Percentiles rank a stretch among this genome's conserved stretches.
These are phyloP conservation scores for Hortiboletus rubellus DNA, from an alignment of 1,284 basidiomycete species.

Conservation along the genomic window DNA sequence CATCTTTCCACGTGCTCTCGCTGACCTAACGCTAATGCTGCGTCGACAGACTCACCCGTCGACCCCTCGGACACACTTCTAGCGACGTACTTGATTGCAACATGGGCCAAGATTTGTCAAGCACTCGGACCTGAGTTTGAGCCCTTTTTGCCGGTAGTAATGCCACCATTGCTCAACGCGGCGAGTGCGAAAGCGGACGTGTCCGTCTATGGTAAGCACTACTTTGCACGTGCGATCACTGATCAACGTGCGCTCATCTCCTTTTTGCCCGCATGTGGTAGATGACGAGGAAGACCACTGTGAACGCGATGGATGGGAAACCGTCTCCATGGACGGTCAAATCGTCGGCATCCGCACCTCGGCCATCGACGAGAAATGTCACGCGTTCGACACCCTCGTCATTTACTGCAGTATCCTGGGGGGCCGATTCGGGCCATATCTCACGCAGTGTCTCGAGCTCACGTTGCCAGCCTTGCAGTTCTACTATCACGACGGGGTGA, in stretches of 20 bases:
- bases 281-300: conserved; percentile 57
- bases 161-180: conserved; percentile 73
- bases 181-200: conserved; percentile 81
- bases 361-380: conserved; percentile 83
- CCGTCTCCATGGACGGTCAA: conserved; percentile 71
- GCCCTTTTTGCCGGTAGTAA: conserved; percentile 79
- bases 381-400: conserved; percentile 82
- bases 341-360: conserved; percentile 77
- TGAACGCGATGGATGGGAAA: conserved; percentile 76
- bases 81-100: conserved; percentile 69
- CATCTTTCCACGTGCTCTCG: not conserved
- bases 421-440: conserved; percentile 69
- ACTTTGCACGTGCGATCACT: not conserved
- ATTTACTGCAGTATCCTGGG: conserved; percentile 76
- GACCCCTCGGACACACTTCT: conserved; percentile 68
- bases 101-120: conserved; percentile 83
- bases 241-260: not conserved
- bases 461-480: conserved; percentile 70
- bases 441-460: conserved; percentile 68
- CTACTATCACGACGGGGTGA: conserved; percentile 79
- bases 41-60: conserved; percentile 53
- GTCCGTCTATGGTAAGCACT: conserved; percentile 64
- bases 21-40: not conserved
- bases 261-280: not conserved
- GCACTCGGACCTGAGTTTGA: conserved; percentile 80